A percentile compares a stretch with the other conserved stretches of the same genome.
phyloP scores from a whole-genome alignment of 108 stramenopile genomes.

The Pseudonitzschia pungens region DNA sequence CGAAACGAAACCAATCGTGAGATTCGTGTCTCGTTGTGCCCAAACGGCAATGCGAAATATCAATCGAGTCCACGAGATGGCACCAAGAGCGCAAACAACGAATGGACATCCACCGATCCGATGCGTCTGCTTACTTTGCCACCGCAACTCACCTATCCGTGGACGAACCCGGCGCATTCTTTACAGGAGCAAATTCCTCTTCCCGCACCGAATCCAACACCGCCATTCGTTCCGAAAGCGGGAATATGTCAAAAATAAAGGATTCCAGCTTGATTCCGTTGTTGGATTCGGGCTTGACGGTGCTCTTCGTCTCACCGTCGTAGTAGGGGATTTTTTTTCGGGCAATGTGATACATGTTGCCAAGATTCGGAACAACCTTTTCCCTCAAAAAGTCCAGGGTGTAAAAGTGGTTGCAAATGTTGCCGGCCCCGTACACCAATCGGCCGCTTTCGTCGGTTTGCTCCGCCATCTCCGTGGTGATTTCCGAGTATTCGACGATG shows the following conservation, averaged over 20 bases:
- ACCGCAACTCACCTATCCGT: constrained; percentile 43
- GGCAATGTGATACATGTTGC: constrained; percentile 92
- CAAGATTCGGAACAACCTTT: constrained; percentile 74
- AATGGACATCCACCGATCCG: neutral
- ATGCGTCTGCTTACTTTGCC: neutral
- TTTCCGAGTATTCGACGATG: constrained; percentile 94
- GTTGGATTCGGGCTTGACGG: constrained; percentile 60
- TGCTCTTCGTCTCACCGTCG: constrained; percentile 53
- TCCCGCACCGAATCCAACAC: constrained; percentile 87
- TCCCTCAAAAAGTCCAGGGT: constrained; percentile 86
- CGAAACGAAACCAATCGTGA: no score
- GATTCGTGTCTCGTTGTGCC: no score
- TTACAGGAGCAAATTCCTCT: constrained; percentile 98
- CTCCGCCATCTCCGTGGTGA: constrained; percentile 75
- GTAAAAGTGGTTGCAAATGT: constrained; percentile 99
- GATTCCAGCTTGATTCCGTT: constrained; percentile 98
- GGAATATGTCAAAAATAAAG: constrained; percentile 99
- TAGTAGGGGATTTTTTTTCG: constrained; percentile 95
- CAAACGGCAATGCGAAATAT: no score
- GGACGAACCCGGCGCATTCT: constrained; percentile 82
- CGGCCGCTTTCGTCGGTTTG: constrained; percentile 46
- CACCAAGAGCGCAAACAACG: no score
- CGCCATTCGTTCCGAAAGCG: constrained; percentile 81
- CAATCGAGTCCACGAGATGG: no score
- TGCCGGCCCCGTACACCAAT: constrained; percentile 92